These are phyloP conservation scores for Fragaria iinumae DNA, from an alignment of 306 rosid genomes.

Conservation along the genomic window DNA sequence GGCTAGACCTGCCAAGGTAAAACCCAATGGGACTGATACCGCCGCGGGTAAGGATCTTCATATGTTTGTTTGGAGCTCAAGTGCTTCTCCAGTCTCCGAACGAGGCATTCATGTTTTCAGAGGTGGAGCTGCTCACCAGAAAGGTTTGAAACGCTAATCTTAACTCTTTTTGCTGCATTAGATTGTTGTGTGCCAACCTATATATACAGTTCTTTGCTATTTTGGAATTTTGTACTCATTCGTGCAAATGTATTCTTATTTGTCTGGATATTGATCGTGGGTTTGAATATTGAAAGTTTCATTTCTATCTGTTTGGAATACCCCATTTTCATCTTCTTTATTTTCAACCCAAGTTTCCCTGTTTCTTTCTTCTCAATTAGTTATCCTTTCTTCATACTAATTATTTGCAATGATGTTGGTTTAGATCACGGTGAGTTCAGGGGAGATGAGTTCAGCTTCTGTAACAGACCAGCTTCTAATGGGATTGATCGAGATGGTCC, in stretches of 20 bases:
- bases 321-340: conserved; percentile 2
- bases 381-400: neutral
- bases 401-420: neutral
- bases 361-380: conserved; percentile 22
- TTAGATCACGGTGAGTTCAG: conserved; percentile 73
- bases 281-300: conserved; percentile 3
- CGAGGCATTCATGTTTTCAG: conserved; percentile 83
- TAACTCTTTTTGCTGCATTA: neutral
- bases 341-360: conserved; percentile 10
- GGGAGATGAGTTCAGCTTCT: conserved; percentile 81
- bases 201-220: neutral
- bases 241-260: conserved; percentile 8
- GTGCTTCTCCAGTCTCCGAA: conserved; percentile 83
- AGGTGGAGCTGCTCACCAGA: conserved; percentile 68
- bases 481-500: conserved; percentile 70
- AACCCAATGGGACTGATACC: conserved; percentile 37
- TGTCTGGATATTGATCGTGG: conserved; percentile 25
- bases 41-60: conserved; percentile 63
- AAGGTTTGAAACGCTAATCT: conserved; percentile 45
- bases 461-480: conserved; percentile 53
- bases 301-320: conserved; percentile 8
- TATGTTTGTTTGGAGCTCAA: conserved; percentile 94
- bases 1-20: conserved; percentile 47
- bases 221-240: conserved; percentile 21
- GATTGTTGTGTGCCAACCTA: neutral